These are phyloP conservation scores for Wallacemonas sp. DNA, from an alignment of 208 protist genomes.

Conservation along the genomic window DNA sequence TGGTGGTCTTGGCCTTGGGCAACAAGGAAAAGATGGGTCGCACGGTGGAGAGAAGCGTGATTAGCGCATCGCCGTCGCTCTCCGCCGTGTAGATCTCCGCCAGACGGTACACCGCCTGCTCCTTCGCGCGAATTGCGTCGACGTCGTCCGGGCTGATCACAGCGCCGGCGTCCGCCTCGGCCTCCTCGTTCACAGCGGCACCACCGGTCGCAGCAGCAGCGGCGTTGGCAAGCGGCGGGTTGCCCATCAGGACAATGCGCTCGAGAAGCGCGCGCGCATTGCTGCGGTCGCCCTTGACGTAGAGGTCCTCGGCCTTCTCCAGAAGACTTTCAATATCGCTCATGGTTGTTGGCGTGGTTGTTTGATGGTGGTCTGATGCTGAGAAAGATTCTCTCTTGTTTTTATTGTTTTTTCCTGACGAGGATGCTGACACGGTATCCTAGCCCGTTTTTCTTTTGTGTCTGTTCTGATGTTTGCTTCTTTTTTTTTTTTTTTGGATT, in stretches of 20 bases:
- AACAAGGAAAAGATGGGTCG: slow-evolving; percentile 81
- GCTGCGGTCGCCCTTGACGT: slow-evolving; percentile 58
- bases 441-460: slow-evolving; percentile 6
- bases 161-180: not conserved
- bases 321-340: slow-evolving; percentile 12
- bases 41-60: slow-evolving; percentile 62
- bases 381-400: not conserved
- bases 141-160: slow-evolving; percentile 52
- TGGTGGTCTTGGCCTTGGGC: slow-evolving; percentile 92
- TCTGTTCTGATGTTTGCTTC: slow-evolving; percentile 9
- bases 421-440: too few species aligned
- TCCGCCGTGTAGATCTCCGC: slow-evolving; percentile 56
- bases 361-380: not conserved
- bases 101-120: slow-evolving; percentile 82
- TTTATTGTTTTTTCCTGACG: slow-evolving; percentile 8
- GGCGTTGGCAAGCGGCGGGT: not conserved
- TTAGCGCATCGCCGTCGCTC: slow-evolving; percentile 57
- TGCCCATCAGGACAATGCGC: slow-evolving; percentile 37
- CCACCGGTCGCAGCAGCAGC: not conserved
- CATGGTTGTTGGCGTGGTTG: not conserved
- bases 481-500: not conserved
- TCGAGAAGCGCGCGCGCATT: slow-evolving; percentile 55
- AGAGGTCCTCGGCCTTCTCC: slow-evolving; percentile 62
- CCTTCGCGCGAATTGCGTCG: slow-evolving; percentile 72
- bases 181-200: slow-evolving; percentile 8